Evolutionary conservation across 768 basidiomycete genomes (phyloP).

Genomic region (Russula virescens): DNA sequence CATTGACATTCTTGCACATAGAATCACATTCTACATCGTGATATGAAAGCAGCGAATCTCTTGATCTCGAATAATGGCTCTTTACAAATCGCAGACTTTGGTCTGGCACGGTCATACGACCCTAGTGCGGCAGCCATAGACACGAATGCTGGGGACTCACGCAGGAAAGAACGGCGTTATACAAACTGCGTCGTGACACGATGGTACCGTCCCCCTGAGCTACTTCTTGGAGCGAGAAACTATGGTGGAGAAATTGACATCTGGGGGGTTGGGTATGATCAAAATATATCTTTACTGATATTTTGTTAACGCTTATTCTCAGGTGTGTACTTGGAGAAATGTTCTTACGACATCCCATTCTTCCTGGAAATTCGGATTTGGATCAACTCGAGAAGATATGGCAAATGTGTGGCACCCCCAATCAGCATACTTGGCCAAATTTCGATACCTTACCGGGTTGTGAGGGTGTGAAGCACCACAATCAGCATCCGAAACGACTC

Average conservation of each 20-base stretch:
- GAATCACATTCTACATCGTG: conserved; percentile 96
- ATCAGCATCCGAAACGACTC: conserved; percentile 47
- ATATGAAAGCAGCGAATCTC: conserved; percentile 98
- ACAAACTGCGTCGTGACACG: conserved; percentile 94
- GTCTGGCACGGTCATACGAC: conserved; percentile 82
- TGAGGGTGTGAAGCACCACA: conserved; percentile 68
- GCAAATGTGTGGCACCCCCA: conserved; percentile 83
- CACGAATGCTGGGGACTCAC: conserved; percentile 34
- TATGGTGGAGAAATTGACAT: conserved; percentile 96
- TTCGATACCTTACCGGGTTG: conserved; percentile 71
- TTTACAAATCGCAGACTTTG: conserved; percentile 92
- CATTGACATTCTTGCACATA: conserved; percentile 31
- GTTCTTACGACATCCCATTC: conserved; percentile 81
- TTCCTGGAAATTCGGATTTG: conserved; percentile 83
- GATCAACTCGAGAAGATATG: conserved; percentile 91
- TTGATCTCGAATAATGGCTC: conserved; percentile 84
- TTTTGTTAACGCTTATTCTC: background rate
- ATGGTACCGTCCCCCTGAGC: conserved; percentile 93
- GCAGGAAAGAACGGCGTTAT: conserved; percentile 62
- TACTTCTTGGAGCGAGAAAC: conserved; percentile 80
- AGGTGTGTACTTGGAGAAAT: conserved; percentile 98
- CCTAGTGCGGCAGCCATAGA: conserved; percentile 39
- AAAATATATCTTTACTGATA: background rate
- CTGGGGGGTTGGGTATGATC: conserved; percentile 89
- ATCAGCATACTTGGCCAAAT: conserved; percentile 76